Evolutionary conservation across 306 rosid species (phyloP).

Genomic region (Mucuna pruriens): DNA sequence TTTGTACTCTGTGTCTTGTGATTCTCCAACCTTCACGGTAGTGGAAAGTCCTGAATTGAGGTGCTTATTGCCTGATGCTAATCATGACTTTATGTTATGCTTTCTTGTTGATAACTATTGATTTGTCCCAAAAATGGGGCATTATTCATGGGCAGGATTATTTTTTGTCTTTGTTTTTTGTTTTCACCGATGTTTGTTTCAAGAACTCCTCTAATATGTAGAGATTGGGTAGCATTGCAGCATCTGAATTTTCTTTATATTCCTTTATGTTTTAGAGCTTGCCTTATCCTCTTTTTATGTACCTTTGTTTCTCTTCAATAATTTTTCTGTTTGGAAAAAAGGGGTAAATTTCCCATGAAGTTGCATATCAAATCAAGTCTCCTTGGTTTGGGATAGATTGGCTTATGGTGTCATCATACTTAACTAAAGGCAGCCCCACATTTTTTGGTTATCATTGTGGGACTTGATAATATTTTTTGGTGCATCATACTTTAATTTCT

Average conservation of each 20-base stretch:
- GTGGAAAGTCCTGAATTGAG: neutral
- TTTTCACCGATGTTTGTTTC: neutral
- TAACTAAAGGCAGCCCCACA: too few species aligned
- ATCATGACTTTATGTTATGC: neutral
- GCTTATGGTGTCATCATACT: neutral
- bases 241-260: neutral
- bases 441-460: neutral
- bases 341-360: neutral
- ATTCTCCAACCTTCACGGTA: neutral
- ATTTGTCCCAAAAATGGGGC: too few species aligned
- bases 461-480: neutral
- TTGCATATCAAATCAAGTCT: neutral
- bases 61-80: neutral
- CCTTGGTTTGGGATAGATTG: neutral
- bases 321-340: neutral
- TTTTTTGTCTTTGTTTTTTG: too few species aligned
- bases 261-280: constrained; percentile 11
- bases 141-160: too few species aligned
- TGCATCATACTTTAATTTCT: neutral
- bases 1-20: neutral
- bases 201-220: neutral
- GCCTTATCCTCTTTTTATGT: neutral
- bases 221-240: neutral
- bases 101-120: too few species aligned
- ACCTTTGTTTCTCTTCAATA: neutral